Percentiles rank a stretch among this genome's conserved stretches.
phyloP scores from a whole-genome alignment of 305 asterid genomes.

The Solanum hybrid region DNA sequence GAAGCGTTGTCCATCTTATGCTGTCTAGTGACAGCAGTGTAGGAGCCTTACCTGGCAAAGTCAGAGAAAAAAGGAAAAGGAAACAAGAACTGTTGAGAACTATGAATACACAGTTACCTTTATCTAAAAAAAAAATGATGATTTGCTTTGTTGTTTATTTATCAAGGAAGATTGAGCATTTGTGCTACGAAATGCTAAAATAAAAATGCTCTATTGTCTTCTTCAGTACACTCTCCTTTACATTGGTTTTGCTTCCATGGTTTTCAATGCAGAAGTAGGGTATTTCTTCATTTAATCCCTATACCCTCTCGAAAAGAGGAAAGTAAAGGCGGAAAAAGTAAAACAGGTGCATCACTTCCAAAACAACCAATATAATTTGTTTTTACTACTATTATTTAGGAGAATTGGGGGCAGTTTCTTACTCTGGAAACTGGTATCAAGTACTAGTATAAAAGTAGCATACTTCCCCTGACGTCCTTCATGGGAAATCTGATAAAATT shows the following conservation, averaged over 20 bases:
- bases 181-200: neutral
- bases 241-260: neutral
- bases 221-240: neutral
- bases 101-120: neutral
- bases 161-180: neutral
- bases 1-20: neutral
- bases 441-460: neutral
- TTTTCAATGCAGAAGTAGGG: neutral
- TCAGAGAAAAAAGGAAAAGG: neutral
- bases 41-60: neutral
- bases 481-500: neutral
- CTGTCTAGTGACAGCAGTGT: neutral
- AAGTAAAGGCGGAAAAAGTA: neutral
- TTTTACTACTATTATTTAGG: neutral
- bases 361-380: neutral
- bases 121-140: neutral
- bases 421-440: neutral
- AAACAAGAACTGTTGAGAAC: neutral
- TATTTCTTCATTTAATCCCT: neutral
- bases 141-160: neutral
- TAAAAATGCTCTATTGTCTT: neutral
- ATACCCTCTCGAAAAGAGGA: neutral
- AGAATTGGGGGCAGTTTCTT: neutral
- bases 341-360: neutral
- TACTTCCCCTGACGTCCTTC: neutral